Evolutionary conservation across 495 filamentous ascomycete genomes (phyloP), one percentile per base, ranked within the genome.

Genomic region (Neurospora sublineolata): DNA sequence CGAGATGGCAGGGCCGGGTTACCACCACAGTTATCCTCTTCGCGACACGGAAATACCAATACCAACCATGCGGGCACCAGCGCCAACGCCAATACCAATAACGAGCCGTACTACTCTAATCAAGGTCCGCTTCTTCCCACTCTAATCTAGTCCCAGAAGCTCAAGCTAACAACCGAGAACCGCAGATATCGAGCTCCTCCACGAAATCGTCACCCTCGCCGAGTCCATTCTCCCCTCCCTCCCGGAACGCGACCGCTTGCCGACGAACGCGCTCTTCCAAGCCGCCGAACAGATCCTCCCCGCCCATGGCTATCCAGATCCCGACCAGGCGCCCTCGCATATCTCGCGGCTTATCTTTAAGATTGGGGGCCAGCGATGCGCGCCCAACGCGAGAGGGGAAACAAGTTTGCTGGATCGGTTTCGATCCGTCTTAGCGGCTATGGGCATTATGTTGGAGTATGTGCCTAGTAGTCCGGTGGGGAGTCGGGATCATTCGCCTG

Each of bases 311-410:
- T 80, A 89, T 73, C 52, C 52, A 16, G 84, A 93, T 73, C 83
- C 87, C 40, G 89, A 92, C 72, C 86, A 92, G 74, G 90, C 94
- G 3, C 79, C 79, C 76, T 88, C 87, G 75, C 84, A 89, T 69
- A 92, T 92, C 76, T 85, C 92, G 80, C 88, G 91, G 78, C 89
- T 94, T 78, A 80, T 97, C 72, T 90, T 96, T 78, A 91, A 90
- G 80, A 89, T 97, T 82, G 92, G 92, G 44, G 89, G 87, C 23
- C 76, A 78, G 72, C 77, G 79, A 41, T 75, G 74, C 81, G 86
- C 75, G 79, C 52, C 52, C 14, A 64, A 64, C 27, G 3, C 52
- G 52, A 64, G 27, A 18, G 52, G 52, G 27, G 52, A 36, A 7
- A 64, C 23, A 4, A 27, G 72, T 73, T 73, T 79, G 67, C 46